Evolutionary conservation across 768 basidiomycete species (phyloP).

Genomic region (Punctularia strigosozonata): DNA sequence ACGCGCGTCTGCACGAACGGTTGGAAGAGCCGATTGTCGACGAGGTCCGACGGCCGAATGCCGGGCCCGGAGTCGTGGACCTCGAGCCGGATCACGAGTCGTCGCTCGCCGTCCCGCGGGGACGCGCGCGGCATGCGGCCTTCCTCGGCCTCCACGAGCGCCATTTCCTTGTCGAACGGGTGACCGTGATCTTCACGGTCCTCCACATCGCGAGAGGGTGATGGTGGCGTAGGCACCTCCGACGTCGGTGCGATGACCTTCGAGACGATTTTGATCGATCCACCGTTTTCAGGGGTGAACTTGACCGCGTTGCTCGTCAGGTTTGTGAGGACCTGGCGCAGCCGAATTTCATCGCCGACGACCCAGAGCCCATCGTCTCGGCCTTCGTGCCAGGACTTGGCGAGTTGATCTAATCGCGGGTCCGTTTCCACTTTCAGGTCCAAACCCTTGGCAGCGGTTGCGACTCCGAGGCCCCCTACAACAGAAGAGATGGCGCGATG

Average conservation of each 20-base stretch:
- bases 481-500: conserved; percentile 17
- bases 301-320: conserved; percentile 13
- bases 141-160: conserved; percentile 7
- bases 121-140: conserved; percentile 8
- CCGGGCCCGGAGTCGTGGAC: conserved; percentile 11
- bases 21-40: conserved; percentile 15
- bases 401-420: conserved; percentile 22
- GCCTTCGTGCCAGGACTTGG: background rate
- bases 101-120: no score
- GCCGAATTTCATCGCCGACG: conserved; percentile 28
- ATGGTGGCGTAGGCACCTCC: no score
- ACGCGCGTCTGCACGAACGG: conserved; percentile 24
- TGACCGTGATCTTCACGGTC: conserved; percentile 9
- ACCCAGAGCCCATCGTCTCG: conserved; percentile 16
- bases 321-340: conserved; percentile 26
- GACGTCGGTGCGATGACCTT: conserved; percentile 18
- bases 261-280: conserved; percentile 24
- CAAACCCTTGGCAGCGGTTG: conserved; percentile 15
- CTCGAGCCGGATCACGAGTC: conserved; percentile 11
- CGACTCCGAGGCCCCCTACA: conserved; percentile 15
- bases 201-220: no score
- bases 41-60: conserved; percentile 14
- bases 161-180: no score
- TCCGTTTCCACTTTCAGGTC: conserved; percentile 22
- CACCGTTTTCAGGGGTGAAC: conserved; percentile 8